Evolutionary conservation across 345 rosid genomes (phyloP), one percentile per base, ranked within the genome.

Genomic region (Pistacia integerrima): DNA sequence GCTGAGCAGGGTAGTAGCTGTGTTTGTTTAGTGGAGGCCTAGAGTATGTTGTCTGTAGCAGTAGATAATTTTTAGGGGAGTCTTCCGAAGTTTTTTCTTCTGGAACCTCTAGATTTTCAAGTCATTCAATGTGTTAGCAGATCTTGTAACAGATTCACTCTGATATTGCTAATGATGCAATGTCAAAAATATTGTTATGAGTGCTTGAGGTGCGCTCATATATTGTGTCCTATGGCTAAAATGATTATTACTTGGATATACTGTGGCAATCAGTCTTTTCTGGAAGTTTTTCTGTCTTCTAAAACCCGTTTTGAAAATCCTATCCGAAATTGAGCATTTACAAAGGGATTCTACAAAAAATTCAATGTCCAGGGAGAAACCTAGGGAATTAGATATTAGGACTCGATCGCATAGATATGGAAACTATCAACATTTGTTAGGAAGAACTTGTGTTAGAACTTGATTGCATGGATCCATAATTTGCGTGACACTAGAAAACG

Each of bases 1-100:
- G 63, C 80, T 71, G 20, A 56, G 63, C 80, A 65, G 64, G 48
- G 35, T 25, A 44, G 67, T 49, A 56, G 67, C 54, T 66, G 65
- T 66, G 65, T 49, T 74, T 67, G 63, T 60, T 58, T 35, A 54
- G 35, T 20, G 63, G 18, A 54, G 20, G 70, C 52, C 18, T 64
- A 36, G 54, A 35, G 22, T 2, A 36, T 74, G 48, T 77, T 55
- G 22, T 62, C 10, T 69, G 64, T 73, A 73, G 74, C 46, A 41
- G 9, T 41, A 41, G 52, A 44, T 46, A 57, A 60, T 35, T 46
- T n/a, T 46, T 61, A 20, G n/a, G 41, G 72, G 22, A 49, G 44
- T 57, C 57, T 25, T 62, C 36, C 5, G n/a, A 38, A 56, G 56
- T 25, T 8, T 54, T 55, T 55, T 57, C 20, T 11, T 14, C 58